Percentiles rank a stretch among this genome's conserved stretches.
Conservation (phyloP, 2,329 filamentous ascomycete genomes). For the Colletotrichum tanaceti region DNA sequence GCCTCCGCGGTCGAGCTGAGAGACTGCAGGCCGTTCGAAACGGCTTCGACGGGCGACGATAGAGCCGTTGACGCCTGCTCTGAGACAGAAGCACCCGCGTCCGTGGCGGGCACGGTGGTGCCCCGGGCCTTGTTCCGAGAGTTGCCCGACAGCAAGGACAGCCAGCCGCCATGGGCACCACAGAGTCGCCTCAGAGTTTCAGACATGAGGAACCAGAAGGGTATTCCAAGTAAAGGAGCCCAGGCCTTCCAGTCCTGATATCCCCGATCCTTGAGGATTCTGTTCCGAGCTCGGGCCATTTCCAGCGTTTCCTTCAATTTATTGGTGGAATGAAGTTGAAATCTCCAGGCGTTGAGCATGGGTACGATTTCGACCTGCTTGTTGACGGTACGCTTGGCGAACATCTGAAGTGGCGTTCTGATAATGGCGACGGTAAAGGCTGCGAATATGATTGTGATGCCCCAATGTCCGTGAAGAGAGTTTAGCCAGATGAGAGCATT, state of each 20-base stretch:
- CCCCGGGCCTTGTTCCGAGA: constrained; percentile 7
- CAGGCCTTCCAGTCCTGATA: constrained; percentile 62
- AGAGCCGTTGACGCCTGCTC: constrained; percentile 23
- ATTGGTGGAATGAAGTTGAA: neutral
- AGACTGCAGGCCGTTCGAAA: constrained; percentile 39
- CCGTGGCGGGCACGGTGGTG: neutral
- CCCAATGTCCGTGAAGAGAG: constrained; percentile 9
- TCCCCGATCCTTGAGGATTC: constrained; percentile 54
- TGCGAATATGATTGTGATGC: constrained; percentile 9
- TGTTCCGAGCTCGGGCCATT: constrained; percentile 24
- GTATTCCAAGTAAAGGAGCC: constrained; percentile 53
- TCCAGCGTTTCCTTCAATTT: neutral
- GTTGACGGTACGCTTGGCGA: neutral
- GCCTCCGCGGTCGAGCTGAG: constrained; percentile 47
- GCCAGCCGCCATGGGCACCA: constrained; percentile 53
- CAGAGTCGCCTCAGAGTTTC: constrained; percentile 63
- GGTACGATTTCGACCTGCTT: constrained; percentile 5
- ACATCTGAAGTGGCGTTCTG: constrained; percentile 12
- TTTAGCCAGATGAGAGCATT: constrained; percentile 36
- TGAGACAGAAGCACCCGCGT: constrained; percentile 15
- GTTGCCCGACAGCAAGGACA: constrained; percentile 42
- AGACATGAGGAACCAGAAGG: constrained; percentile 63
- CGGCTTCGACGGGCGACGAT: constrained; percentile 41
- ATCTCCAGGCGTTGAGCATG: constrained; percentile 2
- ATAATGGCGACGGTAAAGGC: constrained; percentile 6